Percentiles rank a stretch among this genome's conserved stretches.
phyloP scores from a whole-genome alignment of 1,284 basidiomycete genomes.

The Rhodotorula sp. region DNA sequence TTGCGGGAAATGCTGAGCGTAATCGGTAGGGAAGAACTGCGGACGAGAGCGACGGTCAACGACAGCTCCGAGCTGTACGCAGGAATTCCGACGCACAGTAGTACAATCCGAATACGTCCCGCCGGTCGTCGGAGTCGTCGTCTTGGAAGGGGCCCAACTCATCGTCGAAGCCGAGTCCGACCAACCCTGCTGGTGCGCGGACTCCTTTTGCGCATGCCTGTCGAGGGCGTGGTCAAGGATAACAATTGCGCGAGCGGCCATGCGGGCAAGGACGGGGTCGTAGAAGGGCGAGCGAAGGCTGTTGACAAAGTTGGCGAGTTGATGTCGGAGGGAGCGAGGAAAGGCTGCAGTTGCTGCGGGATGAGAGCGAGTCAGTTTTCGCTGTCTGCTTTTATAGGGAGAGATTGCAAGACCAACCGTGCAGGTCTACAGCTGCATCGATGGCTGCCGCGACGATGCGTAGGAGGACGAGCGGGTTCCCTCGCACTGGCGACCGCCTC shows the following conservation, averaged over 20 bases:
- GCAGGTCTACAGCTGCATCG: not conserved
- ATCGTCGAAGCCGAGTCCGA: not conserved
- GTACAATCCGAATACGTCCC: not conserved
- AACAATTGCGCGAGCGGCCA: not conserved
- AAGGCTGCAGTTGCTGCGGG: too few species aligned
- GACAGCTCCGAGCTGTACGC: too few species aligned
- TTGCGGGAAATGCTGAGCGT: too few species aligned
- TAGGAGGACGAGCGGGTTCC: not conserved
- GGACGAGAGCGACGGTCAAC: too few species aligned
- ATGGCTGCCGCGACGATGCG: constrained; percentile 1
- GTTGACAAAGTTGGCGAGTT: too few species aligned
- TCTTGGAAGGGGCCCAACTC: not conserved
- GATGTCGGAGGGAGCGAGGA: too few species aligned
- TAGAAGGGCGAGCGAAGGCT: not conserved
- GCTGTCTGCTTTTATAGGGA: not conserved
- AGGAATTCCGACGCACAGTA: not conserved
- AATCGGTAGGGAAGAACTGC: too few species aligned
- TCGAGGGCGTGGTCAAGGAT: constrained; percentile 8
- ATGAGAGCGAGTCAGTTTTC: too few species aligned
- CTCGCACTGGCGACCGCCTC: too few species aligned
- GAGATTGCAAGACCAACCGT: not conserved
- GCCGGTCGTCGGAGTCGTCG: not conserved
- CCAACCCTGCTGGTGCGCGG: too few species aligned
- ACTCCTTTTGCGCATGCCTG: not conserved
- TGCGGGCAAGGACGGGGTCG: not conserved